These are phyloP conservation scores for Tetraselmis striata DNA, from an alignment of 139 green algal genomes.

Conservation along the genomic window DNA sequence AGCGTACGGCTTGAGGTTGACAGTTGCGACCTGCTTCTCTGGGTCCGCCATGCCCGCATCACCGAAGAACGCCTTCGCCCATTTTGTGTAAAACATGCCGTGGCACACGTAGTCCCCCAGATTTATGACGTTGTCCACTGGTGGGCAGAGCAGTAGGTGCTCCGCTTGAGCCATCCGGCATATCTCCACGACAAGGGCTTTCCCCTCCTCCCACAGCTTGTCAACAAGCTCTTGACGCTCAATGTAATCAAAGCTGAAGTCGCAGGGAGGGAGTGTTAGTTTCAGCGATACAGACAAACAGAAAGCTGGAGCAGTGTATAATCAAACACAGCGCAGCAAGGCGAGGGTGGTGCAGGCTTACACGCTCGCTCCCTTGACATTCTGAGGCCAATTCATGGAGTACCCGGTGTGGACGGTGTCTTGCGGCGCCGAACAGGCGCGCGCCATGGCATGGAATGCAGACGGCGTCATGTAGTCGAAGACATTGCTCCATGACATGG, in stretches of 20 bases:
- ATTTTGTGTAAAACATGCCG: neutral
- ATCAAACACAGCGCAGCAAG: neutral
- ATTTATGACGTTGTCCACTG: slow-evolving; percentile 22
- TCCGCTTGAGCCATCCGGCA: neutral
- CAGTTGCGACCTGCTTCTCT: neutral
- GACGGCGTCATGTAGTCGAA: slow-evolving; percentile 14
- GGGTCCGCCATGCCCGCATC: neutral
- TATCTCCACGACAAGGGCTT: neutral
- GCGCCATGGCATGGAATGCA: slow-evolving; percentile 25
- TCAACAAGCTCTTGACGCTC: neutral
- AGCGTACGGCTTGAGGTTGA: neutral
- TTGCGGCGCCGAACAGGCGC: slow-evolving; percentile 10
- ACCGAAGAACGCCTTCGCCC: slow-evolving; percentile 24
- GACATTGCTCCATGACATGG: slow-evolving; percentile 34
- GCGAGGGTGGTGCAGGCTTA: neutral
- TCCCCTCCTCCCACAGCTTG: neutral
- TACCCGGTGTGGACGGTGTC: slow-evolving; percentile 23
- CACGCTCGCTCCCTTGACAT: slow-evolving; percentile 21
- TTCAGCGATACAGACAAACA: neutral
- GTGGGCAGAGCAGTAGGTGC: slow-evolving; percentile 21
- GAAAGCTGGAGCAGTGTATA: neutral
- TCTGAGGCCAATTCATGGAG: slow-evolving; percentile 21
- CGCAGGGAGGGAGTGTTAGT: neutral
- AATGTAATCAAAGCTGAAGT: neutral
- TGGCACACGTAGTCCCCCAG: slow-evolving; percentile 12